phyloP scores from a whole-genome alignment of 2,329 filamentous ascomycete species.

The Exophiala lecanii-corni region DNA sequence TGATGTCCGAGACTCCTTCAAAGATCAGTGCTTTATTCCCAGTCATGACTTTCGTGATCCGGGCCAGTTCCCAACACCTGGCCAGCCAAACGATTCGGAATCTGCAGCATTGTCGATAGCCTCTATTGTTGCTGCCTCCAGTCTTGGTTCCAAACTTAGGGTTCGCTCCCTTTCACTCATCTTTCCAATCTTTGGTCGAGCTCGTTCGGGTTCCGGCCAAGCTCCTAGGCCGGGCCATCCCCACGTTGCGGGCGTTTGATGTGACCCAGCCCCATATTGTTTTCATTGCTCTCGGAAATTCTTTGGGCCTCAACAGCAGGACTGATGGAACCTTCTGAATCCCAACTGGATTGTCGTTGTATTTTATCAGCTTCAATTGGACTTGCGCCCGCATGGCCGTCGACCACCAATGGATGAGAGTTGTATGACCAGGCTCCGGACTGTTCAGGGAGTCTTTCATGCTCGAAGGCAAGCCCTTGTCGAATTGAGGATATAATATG shows the following conservation, averaged over 20 bases:
- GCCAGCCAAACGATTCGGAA: constrained; percentile 16
- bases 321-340: constrained; percentile 11
- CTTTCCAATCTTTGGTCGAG: not conserved
- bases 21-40: too few relatives aligned
- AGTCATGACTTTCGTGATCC: constrained; percentile 1
- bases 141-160: constrained; percentile 5
- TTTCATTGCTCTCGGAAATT: constrained; percentile 17
- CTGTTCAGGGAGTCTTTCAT: constrained; percentile 8
- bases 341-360: not conserved
- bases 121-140: constrained; percentile 14
- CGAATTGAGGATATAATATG: constrained; percentile 17
- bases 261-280: constrained; percentile 21
- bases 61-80: constrained; percentile 14
- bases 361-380: constrained; percentile 4
- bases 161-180: not conserved
- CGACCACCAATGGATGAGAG: constrained; percentile 2
- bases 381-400: constrained; percentile 6
- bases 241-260: constrained; percentile 11
- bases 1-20: too few relatives aligned
- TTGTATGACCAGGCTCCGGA: not conserved
- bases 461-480: constrained; percentile 13
- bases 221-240: constrained; percentile 14
- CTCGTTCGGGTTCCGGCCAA: not conserved
- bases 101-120: constrained; percentile 19
- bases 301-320: constrained; percentile 18